A percentile compares a stretch with the other conserved stretches of the same genome.
Conservation (phyloP, 2,329 filamentous ascomycete genomes). For the Colletotrichum lentis region DNA sequence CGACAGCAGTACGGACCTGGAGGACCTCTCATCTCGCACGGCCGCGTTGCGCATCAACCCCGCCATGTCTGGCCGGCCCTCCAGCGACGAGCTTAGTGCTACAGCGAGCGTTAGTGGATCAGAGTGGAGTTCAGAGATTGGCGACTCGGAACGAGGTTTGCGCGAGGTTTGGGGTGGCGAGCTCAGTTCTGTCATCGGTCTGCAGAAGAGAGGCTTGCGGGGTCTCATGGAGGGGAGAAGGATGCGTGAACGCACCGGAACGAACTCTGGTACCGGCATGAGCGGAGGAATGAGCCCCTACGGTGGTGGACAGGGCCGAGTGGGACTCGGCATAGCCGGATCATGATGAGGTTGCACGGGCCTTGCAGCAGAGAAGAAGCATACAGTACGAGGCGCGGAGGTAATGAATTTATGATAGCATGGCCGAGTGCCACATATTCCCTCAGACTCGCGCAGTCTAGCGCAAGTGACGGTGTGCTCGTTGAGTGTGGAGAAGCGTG, state of each 20-base stretch:
- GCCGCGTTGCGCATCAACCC: conserved; percentile 61
- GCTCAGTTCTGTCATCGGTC: conserved; percentile 87
- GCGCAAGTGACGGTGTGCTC: background rate
- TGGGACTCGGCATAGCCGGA: conserved; percentile 64
- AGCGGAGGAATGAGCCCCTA: conserved; percentile 38
- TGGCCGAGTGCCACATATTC: conserved; percentile 26
- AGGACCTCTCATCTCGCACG: conserved; percentile 46
- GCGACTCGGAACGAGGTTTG: conserved; percentile 56
- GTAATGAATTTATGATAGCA: conserved; percentile 37
- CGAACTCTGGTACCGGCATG: conserved; percentile 43
- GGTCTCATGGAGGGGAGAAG: conserved; percentile 94
- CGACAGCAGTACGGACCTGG: conserved; percentile 44
- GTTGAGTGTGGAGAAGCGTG: background rate
- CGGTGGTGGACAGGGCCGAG: conserved; percentile 46
- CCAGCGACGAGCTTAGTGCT: conserved; percentile 60
- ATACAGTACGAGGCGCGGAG: conserved; percentile 12
- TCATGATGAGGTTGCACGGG: conserved; percentile 45
- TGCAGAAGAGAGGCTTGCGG: conserved; percentile 91
- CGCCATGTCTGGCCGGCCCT: conserved; percentile 50
- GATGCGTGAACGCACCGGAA: conserved; percentile 75
- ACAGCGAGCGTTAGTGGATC: conserved; percentile 61
- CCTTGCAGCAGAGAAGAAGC: background rate
- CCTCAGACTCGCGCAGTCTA: background rate
- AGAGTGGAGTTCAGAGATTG: conserved; percentile 65
- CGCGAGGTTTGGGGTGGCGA: conserved; percentile 82